Percentiles rank a stretch among this genome's conserved stretches.
Conservation (phyloP, 1,284 basidiomycete species). For the Porodaedalea pini region DNA sequence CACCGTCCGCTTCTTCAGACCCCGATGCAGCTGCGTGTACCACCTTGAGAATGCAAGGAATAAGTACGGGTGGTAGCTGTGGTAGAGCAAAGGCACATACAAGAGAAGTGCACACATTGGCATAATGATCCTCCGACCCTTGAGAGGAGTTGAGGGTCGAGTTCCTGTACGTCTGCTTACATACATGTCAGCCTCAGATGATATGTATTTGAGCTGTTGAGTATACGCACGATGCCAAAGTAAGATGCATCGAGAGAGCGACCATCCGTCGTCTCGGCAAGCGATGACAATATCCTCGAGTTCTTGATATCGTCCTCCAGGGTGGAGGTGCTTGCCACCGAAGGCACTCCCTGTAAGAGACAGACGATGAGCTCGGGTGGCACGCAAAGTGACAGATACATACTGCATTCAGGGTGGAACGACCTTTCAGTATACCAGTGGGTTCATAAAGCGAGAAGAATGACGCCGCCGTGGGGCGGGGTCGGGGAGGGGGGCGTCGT, state of each 20-base stretch:
- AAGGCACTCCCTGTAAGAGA: background rate
- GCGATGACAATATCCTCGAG: background rate
- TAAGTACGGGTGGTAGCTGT: background rate
- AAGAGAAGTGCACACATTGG: no score
- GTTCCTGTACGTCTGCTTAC: no score
- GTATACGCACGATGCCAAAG: no score
- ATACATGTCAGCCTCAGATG: no score
- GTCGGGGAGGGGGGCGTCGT: background rate
- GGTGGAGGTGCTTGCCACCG: background rate
- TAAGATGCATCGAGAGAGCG: background rate
- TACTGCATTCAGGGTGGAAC: background rate
- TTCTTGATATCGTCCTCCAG: background rate
- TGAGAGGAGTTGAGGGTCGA: no score
- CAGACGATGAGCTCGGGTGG: background rate
- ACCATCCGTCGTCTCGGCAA: background rate
- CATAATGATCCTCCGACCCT: no score
- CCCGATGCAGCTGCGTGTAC: background rate
- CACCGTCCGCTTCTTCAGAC: background rate
- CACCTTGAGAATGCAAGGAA: background rate
- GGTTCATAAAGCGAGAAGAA: background rate
- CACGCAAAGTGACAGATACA: background rate
- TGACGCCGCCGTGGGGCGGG: background rate
- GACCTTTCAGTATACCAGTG: background rate
- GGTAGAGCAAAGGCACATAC: background rate
- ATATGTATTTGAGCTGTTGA: no score